Evolutionary conservation across 2,329 filamentous ascomycete genomes (phyloP).

Genomic region (Alternaria ventricosa): DNA sequence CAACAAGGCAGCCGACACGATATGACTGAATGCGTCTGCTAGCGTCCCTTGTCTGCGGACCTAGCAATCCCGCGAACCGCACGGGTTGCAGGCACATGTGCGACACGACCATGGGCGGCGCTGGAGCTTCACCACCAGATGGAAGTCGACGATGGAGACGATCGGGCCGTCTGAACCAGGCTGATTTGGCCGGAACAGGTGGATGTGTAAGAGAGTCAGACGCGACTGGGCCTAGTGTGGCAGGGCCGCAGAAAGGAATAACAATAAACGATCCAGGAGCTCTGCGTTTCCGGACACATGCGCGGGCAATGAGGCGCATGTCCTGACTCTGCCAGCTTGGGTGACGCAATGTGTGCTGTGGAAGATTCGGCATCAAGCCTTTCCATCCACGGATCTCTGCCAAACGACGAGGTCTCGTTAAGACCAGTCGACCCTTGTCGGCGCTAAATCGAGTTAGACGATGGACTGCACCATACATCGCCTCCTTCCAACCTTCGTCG

Average conservation of each 20-base stretch:
- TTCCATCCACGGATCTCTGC: slow-evolving; percentile 9
- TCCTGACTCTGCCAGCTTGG: not conserved
- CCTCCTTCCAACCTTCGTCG: slow-evolving; percentile 31
- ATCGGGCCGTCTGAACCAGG: slow-evolving; percentile 29
- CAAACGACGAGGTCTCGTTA: slow-evolving; percentile 23
- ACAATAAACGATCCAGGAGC: slow-evolving; percentile 4
- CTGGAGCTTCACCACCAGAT: not conserved
- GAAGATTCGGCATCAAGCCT: slow-evolving; percentile 14
- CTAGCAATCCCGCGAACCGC: slow-evolving; percentile 19
- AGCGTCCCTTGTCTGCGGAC: slow-evolving; percentile 16
- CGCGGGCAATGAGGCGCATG: not conserved
- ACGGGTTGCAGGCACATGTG: slow-evolving; percentile 15
- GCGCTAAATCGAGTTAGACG: slow-evolving; percentile 25
- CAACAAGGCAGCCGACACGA: slow-evolving; percentile 17
- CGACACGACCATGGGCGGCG: slow-evolving; percentile 12
- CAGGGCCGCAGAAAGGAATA: slow-evolving; percentile 8
- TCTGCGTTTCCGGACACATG: slow-evolving; percentile 2
- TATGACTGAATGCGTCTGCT: slow-evolving; percentile 22
- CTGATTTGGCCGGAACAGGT: slow-evolving; percentile 28
- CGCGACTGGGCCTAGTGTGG: slow-evolving; percentile 16
- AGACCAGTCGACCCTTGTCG: slow-evolving; percentile 11
- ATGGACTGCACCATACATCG: slow-evolving; percentile 25
- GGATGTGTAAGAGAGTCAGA: slow-evolving; percentile 23
- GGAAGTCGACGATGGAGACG: slow-evolving; percentile 7
- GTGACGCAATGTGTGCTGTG: slow-evolving; percentile 15